Base-by-base conservation (phyloP, 345 rosid genomes). In the Populus ilicifolia region DNA sequence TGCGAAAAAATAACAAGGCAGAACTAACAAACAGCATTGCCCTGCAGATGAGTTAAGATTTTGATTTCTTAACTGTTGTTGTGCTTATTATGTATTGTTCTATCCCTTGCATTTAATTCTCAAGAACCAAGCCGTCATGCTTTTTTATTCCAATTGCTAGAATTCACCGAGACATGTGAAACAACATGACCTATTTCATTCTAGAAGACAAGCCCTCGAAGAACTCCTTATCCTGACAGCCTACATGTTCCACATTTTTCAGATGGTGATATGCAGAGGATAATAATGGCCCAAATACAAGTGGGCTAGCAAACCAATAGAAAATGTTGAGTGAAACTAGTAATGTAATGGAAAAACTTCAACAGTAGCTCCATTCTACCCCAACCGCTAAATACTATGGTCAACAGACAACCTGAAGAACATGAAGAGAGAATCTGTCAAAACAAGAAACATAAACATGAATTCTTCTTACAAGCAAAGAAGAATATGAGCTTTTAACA, bases 361-460 rank as follows among this genome's bases (percentile, higher is more conserved):
- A 62, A 63, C 27, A 39, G 10, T 39, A 8, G 59, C 11, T 48
- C 5, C 43, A 30, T 16, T 41, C 23, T 46, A 25, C 61, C 21
- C 33, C n/a, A 46, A 13, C 7, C 21, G 61, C 69, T 38, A 18
- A 52, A 52, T 52, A 27, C 67, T 10, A 48, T 30, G 64, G 62
- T 70, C 70, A 43, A 71, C 2, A 44, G 62, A 64, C 64, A 64
- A 65, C 78, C 78, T 66, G 71, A 48, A 35, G 66, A 66, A 46
- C 35, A 43, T 0, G 0, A 44, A 66, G 43, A 14, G 20, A 48
- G 6, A 64, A 73, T 29, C 25, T 21, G 48, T 72, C 66, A 35
- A 9, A 52, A 11, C n/a, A 29, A 29, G 27, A 50, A 30, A 27
- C 21, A 27, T 5, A 25, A 16, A 44, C 11, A 44, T 20, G n/a